Percentiles rank a stretch among this genome's conserved stretches.
Evolutionary conservation across 1,284 basidiomycete species (phyloP).

Genomic region (Pterula multifida): DNA sequence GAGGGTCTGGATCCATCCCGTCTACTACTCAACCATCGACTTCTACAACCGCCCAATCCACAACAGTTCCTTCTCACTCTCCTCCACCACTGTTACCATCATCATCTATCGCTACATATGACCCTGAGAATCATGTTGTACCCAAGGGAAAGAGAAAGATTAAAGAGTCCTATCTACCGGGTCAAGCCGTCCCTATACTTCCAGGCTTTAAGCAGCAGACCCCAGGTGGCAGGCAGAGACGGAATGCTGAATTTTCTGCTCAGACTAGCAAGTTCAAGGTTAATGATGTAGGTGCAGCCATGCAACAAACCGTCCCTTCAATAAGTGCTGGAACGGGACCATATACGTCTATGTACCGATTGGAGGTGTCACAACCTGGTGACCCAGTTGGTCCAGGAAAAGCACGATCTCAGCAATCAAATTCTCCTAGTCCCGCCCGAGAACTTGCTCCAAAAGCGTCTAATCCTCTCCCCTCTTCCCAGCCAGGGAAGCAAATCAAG

Average conservation of each 20-base stretch:
- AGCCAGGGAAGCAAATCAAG: not conserved
- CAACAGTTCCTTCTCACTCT: not conserved
- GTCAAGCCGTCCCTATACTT: not conserved
- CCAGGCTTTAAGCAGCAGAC: not conserved
- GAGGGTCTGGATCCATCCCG: not conserved
- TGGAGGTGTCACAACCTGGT: not conserved
- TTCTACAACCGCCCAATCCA: not conserved
- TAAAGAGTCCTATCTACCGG: not conserved
- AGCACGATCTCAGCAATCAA: not conserved
- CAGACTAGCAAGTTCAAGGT: not conserved
- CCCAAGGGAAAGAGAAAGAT: not conserved
- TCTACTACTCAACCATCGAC: not conserved
- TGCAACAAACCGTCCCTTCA: not conserved
- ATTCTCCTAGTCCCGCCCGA: not conserved
- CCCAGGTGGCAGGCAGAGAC: not conserved
- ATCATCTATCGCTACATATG: not conserved
- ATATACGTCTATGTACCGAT: not conserved
- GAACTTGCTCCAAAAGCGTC: not conserved
- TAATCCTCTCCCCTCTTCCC: not conserved
- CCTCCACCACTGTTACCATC: not conserved
- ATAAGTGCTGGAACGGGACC: not conserved
- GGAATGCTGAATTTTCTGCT: not conserved
- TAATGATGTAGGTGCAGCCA: not conserved
- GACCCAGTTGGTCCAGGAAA: not conserved
- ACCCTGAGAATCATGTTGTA: not conserved